phyloP scores from a whole-genome alignment of 139 green algal species.

The Nannochloris sp. region DNA sequence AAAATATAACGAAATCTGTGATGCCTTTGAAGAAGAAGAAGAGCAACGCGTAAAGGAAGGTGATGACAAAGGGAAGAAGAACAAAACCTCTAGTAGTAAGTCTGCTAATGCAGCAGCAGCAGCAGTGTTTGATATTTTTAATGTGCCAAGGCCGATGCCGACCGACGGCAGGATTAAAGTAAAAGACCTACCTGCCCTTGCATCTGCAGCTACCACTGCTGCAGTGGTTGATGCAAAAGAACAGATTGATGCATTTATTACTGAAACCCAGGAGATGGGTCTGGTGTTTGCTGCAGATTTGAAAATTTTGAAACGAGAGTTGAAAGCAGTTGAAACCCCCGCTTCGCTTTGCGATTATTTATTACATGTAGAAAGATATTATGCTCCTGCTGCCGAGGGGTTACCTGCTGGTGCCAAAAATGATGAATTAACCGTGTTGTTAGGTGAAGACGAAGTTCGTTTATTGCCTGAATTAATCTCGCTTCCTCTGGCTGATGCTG shows the following conservation, averaged over 20 bases:
- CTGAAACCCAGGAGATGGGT: slow-evolving; percentile 4
- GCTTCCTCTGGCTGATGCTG: background rate
- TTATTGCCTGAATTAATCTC: too few species aligned
- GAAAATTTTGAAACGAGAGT: slow-evolving; percentile 1
- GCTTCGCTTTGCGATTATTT: slow-evolving; percentile 14
- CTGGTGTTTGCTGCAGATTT: slow-evolving; percentile 2
- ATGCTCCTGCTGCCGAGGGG: slow-evolving; percentile 15
- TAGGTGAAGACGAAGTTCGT: slow-evolving; percentile 2
- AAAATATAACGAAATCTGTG: slow-evolving; percentile 13
- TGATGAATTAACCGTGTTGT: slow-evolving; percentile 12
- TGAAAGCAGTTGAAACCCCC: background rate
- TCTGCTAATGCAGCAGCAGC: too few species aligned
- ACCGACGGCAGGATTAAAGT: background rate
- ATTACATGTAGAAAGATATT: slow-evolving; percentile 20
- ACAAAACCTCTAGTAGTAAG: slow-evolving; percentile 6
- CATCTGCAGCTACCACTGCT: background rate
- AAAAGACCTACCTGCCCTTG: slow-evolving; percentile 3
- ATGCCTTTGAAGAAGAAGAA: background rate
- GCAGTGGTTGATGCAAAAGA: slow-evolving; percentile 5
- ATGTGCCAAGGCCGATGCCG: background rate
- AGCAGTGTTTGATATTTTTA: background rate
- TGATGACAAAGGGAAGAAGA: too few species aligned
- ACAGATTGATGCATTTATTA: slow-evolving; percentile 18
- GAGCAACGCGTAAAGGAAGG: too few species aligned
- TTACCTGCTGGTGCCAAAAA: slow-evolving; percentile 24